phyloP scores from a whole-genome alignment of 441 rosid species.

The Gossypium gossypioides region DNA sequence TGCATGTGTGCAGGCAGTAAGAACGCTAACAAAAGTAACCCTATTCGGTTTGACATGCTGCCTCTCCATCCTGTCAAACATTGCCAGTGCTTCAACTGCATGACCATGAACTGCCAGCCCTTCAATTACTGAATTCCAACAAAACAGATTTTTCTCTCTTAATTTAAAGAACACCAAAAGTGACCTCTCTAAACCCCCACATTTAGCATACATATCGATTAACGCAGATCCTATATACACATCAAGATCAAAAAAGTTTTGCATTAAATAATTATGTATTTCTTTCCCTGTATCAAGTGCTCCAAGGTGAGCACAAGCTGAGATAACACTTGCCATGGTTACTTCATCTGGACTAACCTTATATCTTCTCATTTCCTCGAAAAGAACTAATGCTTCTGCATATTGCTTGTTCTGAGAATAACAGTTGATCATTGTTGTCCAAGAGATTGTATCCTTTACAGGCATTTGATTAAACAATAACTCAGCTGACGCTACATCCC shows the following conservation, averaged over 20 bases:
- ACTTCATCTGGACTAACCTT: slow-evolving; percentile 42
- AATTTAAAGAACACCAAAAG: slow-evolving; percentile 44
- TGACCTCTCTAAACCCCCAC: slow-evolving; percentile 40
- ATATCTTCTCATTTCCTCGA: slow-evolving; percentile 32
- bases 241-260: slow-evolving; percentile 34
- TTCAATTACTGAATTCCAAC: slow-evolving; percentile 52
- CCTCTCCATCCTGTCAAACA: slow-evolving; percentile 41
- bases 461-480: slow-evolving; percentile 36
- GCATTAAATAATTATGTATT: slow-evolving; percentile 37
- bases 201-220: slow-evolving; percentile 56
- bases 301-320: slow-evolving; percentile 60
- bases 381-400: slow-evolving; percentile 34
- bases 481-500: slow-evolving; percentile 31
- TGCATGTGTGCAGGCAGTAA: slow-evolving; percentile 51
- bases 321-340: slow-evolving; percentile 41
- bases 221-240: slow-evolving; percentile 52
- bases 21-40: slow-evolving; percentile 44
- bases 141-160: slow-evolving; percentile 38
- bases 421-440: slow-evolving; percentile 57
- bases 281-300: slow-evolving; percentile 36
- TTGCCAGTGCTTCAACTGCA: slow-evolving; percentile 34
- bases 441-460: slow-evolving; percentile 36
- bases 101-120: slow-evolving; percentile 47
- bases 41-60: slow-evolving; percentile 34
- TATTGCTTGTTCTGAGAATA: slow-evolving; percentile 39